Evolutionary conservation across 768 basidiomycete species (phyloP).

Genomic region (Lactarius hengduanensis): DNA sequence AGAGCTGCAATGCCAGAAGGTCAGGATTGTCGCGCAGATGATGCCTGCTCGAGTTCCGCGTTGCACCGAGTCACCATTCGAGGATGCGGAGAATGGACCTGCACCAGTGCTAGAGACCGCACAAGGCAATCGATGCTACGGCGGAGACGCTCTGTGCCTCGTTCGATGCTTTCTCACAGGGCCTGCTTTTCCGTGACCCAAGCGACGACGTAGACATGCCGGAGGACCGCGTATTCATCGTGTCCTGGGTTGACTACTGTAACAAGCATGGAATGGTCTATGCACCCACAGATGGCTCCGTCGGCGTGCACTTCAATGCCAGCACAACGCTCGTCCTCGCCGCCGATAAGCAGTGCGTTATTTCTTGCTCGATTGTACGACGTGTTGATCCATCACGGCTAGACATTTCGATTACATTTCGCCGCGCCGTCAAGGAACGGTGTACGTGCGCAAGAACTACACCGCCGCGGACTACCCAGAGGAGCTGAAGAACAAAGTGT

Average conservation of each 20-base stretch:
- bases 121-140: too few relatives aligned
- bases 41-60: too few relatives aligned
- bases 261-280: conserved; percentile 99
- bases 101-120: too few relatives aligned
- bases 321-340: conserved; percentile 82
- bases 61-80: too few relatives aligned
- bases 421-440: conserved; percentile 48
- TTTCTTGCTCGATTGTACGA: not conserved
- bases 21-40: too few relatives aligned
- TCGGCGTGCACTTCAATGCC: conserved; percentile 97
- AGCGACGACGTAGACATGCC: too few relatives aligned
- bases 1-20: too few relatives aligned
- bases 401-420: conserved; percentile 89
- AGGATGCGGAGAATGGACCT: too few relatives aligned
- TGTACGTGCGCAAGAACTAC: conserved; percentile 71
- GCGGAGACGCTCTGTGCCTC: too few relatives aligned
- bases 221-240: conserved; percentile 84
- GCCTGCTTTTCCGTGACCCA: too few relatives aligned
- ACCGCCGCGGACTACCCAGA: conserved; percentile 70
- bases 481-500: conserved; percentile 86
- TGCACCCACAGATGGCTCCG: conserved; percentile 92
- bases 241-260: conserved; percentile 98
- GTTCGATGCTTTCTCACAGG: too few relatives aligned
- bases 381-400: conserved; percentile 15
- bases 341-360: conserved; percentile 79